Evolutionary conservation across 306 rosid species (phyloP), one percentile per base, ranked within the genome.

Genomic region (Sindora glabra): DNA sequence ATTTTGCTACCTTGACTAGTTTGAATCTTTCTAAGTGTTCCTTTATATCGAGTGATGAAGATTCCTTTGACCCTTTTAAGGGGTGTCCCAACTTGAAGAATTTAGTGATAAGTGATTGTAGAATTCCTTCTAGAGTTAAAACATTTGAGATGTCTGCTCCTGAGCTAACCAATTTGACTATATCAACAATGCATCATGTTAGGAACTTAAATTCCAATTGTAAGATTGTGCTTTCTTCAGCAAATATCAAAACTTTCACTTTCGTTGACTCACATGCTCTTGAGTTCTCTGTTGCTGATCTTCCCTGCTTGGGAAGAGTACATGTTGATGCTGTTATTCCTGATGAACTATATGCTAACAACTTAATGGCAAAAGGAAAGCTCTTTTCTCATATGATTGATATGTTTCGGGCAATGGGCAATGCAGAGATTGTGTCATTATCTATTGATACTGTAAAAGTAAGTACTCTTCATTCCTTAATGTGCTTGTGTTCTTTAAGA

Each of bases 61-160:
- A 25, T 3, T 5, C 21, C 22, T 29, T 53, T 8, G 62, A 53
- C 22, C 62, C 71, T 18, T 53, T 65, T 21, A 13, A 6, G 18
- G 48, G 6, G 29, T 65, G 60, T 30, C 18, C 39, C 27, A 8
- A 8, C 27, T 19, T 64, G 51, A 24, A 19, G 8, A n/a, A 17
- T 39, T 39, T 64, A 9, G 4, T 42, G 17, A 21, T 65, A 18
- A 19, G 33, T 55, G 44, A 65, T 53, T 53, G 71, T 53, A 39
- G 70, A 8, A 51, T 64, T 51, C 70, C 70, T 1, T 64, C 61
- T 51, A 51, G 25, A 26, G 60, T 64, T 26, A 51, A 39, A 22
- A 2, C 39, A 4, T 27, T 64, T 26, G 3, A 17, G 4, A 42
- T 65, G 29, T 65, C 71, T 29, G 62, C 71, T 3, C 71, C 62